These are phyloP conservation scores for Wickerhamiella occidentalis DNA, from an alignment of 805 yeast species.

Conservation along the genomic window DNA sequence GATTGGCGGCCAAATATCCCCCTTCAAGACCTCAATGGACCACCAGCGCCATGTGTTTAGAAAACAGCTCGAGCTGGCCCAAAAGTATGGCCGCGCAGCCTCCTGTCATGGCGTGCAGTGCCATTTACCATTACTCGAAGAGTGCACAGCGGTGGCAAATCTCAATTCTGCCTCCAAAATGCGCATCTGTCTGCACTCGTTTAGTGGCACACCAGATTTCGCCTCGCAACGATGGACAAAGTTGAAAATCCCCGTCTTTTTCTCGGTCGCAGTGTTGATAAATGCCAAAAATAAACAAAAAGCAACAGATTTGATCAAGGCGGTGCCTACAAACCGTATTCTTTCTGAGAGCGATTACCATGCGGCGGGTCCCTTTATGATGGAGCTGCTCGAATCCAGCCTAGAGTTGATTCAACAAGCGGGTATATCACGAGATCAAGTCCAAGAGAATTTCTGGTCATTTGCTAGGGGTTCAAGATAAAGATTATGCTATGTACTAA, in stretches of 20 bases:
- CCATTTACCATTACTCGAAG: slow-evolving; percentile 48
- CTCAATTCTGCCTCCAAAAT: slow-evolving; percentile 16
- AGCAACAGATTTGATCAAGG: slow-evolving; percentile 24
- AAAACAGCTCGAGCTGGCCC: slow-evolving; percentile 45
- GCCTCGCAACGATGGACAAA: slow-evolving; percentile 21
- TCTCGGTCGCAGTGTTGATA: slow-evolving; percentile 45
- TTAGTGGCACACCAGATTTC: slow-evolving; percentile 67
- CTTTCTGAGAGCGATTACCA: slow-evolving; percentile 45
- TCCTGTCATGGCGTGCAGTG: slow-evolving; percentile 81
- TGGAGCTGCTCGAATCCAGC: slow-evolving; percentile 12
- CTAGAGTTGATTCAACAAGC: slow-evolving; percentile 4
- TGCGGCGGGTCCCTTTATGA: slow-evolving; percentile 23
- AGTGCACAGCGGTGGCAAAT: slow-evolving; percentile 25
- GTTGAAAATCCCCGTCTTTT: slow-evolving; percentile 28
- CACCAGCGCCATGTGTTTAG: slow-evolving; percentile 54
- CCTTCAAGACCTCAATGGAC: slow-evolving; percentile 43
- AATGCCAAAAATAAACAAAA: slow-evolving; percentile 30
- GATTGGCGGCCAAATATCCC: slow-evolving; percentile 25
- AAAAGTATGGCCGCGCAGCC: slow-evolving; percentile 36
- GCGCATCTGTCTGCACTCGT: slow-evolving; percentile 64
- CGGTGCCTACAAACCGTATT: slow-evolving; percentile 30
- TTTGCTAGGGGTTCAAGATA: background rate
- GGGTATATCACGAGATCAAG: background rate
- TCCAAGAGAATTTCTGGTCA: background rate
- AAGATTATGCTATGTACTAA: background rate